A percentile compares a stretch with the other conserved stretches of the same genome.
phyloP scores from a whole-genome alignment of 768 basidiomycete genomes.

The Lentinula detonsa region DNA sequence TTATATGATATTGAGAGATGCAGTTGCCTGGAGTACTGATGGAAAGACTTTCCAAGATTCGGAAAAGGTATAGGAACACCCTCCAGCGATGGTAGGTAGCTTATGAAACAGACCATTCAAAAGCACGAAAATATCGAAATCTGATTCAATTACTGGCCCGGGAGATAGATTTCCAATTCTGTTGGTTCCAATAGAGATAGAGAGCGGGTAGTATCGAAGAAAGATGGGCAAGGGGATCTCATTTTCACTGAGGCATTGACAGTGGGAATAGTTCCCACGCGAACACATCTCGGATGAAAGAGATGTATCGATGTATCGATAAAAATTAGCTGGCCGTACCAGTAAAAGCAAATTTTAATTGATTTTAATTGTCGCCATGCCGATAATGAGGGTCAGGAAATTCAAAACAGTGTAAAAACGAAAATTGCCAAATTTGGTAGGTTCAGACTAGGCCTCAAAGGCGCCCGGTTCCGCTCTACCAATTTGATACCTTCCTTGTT shows the following conservation, averaged over 20 bases:
- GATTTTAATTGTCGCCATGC: too few relatives aligned
- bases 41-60: not conserved
- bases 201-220: not conserved
- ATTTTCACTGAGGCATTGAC: not conserved
- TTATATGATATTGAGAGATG: not conserved
- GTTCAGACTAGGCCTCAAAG: conserved; percentile 7
- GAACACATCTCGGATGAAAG: too few relatives aligned
- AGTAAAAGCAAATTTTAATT: too few relatives aligned
- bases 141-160: too few relatives aligned
- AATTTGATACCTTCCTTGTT: conserved; percentile 7
- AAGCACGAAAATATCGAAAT: too few relatives aligned
- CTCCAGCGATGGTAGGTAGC: too few relatives aligned
- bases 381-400: not conserved
- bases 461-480: not conserved
- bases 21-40: not conserved
- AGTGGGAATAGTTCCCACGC: too few relatives aligned
- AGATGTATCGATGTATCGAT: too few relatives aligned
- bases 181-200: not conserved
- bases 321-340: too few relatives aligned
- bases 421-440: conserved; percentile 1
- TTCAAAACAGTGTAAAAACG: not conserved
- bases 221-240: not conserved
- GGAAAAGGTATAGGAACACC: not conserved
- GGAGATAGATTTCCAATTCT: not conserved
- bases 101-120: too few relatives aligned